These are phyloP conservation scores for Fusarium keratoplasticum DNA, from an alignment of 2,329 filamentous ascomycete genomes.

Conservation along the genomic window DNA sequence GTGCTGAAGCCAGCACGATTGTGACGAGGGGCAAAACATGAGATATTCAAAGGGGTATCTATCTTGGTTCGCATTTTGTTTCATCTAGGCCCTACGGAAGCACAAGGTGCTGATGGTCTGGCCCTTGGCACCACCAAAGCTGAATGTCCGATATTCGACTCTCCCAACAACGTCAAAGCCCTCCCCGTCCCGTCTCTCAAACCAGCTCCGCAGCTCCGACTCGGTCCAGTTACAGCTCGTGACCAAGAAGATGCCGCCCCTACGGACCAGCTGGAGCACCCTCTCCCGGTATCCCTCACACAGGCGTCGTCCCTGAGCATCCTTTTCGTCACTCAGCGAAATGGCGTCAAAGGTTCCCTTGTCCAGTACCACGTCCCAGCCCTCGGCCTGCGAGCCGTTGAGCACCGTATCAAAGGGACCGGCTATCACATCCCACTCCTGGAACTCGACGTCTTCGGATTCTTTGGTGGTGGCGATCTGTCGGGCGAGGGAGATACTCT, in stretches of 20 bases:
- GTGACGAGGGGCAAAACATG: background rate
- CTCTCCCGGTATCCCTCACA: conserved; percentile 81
- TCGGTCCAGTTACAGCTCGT: conserved; percentile 99
- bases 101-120: conserved; percentile 90
- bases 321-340: conserved; percentile 73
- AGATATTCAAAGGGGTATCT: conserved; percentile 8
- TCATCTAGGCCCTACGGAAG: conserved; percentile 66
- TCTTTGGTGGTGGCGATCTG: conserved; percentile 63
- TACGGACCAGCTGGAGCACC: conserved; percentile 75
- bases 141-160: conserved; percentile 87
- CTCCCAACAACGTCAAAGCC: conserved; percentile 72
- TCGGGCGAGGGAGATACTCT: conserved; percentile 79
- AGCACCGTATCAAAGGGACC: conserved; percentile 53
- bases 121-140: conserved; percentile 88
- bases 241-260: conserved; percentile 80
- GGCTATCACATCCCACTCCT: conserved; percentile 73
- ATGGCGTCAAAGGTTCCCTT: conserved; percentile 99
- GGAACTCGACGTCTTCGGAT: conserved; percentile 54
- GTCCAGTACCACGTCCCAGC: conserved; percentile 94
- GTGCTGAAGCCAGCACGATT: conserved; percentile 24
- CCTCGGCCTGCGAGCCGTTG: conserved; percentile 50
- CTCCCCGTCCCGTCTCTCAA: conserved; percentile 59
- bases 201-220: conserved; percentile 84
- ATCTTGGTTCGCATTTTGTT: conserved; percentile 20
- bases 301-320: conserved; percentile 67